Percentiles rank a stretch among this genome's conserved stretches.
phyloP scores from a whole-genome alignment of 164 flowering plant genomes.

The Aristolochia fimbriata region DNA sequence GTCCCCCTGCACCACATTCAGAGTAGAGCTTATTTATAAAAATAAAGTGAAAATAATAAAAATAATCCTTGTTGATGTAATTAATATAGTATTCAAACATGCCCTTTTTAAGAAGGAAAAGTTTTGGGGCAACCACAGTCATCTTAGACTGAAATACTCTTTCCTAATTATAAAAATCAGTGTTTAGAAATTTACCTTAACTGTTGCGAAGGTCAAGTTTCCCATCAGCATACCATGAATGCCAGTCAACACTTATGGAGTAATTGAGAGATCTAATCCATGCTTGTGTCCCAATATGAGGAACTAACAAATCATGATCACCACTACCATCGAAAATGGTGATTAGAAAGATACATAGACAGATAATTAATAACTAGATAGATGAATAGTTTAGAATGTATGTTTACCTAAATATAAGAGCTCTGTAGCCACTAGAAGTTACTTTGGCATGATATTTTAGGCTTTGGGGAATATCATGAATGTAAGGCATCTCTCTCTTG shows the following conservation, averaged over 20 bases:
- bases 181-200: conserved; percentile 29
- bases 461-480: conserved; percentile 8
- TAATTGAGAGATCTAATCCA: conserved; percentile 44
- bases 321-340: conserved; percentile 23
- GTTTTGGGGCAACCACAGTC: not conserved
- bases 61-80: not conserved
- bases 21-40: not conserved
- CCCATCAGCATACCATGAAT: conserved; percentile 33
- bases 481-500: conserved; percentile 12
- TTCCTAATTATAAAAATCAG: too few species aligned
- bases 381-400: not conserved
- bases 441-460: conserved; percentile 18
- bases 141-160: too few species aligned
- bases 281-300: conserved; percentile 33
- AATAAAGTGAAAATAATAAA: not conserved
- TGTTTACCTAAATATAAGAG: conserved; percentile 1
- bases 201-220: conserved; percentile 51
- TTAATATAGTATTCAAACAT: not conserved
- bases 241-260: conserved; percentile 44
- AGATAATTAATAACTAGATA: not conserved
- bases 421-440: conserved; percentile 1
- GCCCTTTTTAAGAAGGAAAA: not conserved
- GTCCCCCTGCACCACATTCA: conserved; percentile 4
- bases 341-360: not conserved
- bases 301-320: conserved; percentile 40